Evolutionary conservation across 257 asterid genomes (phyloP).

Genomic region (Solanum sparsipilum): DNA sequence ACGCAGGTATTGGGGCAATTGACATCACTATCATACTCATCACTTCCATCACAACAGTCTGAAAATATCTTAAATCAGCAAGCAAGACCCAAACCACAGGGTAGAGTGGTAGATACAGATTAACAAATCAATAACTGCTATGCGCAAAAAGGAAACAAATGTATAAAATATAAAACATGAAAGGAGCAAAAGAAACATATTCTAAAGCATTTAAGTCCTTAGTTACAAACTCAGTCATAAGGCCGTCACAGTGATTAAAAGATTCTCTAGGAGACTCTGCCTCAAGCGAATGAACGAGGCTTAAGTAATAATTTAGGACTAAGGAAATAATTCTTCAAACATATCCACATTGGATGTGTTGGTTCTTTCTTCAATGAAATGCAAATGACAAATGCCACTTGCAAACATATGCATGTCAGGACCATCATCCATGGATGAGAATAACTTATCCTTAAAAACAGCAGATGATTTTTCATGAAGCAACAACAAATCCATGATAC

Average conservation of each 20-base stretch:
- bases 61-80: conserved; percentile 10
- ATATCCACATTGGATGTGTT: background rate
- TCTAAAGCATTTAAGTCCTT: background rate
- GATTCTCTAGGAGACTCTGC: background rate
- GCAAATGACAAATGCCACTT: background rate
- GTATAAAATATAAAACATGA: background rate
- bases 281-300: background rate
- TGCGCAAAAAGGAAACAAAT: background rate
- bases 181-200: background rate
- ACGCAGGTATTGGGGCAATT: conserved; percentile 68
- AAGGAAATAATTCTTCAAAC: background rate
- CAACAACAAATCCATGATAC: background rate
- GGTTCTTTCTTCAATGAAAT: background rate
- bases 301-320: background rate
- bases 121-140: background rate
- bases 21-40: conserved; percentile 66
- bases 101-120: conserved; percentile 3
- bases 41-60: conserved; percentile 99
- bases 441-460: background rate
- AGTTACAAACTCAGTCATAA: background rate
- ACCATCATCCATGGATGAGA: too few relatives aligned
- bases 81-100: background rate
- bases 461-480: background rate
- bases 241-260: background rate
- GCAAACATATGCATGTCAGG: background rate